phyloP scores from a whole-genome alignment of 352 stramenopile genomes.

The Pythium periplocum region DNA sequence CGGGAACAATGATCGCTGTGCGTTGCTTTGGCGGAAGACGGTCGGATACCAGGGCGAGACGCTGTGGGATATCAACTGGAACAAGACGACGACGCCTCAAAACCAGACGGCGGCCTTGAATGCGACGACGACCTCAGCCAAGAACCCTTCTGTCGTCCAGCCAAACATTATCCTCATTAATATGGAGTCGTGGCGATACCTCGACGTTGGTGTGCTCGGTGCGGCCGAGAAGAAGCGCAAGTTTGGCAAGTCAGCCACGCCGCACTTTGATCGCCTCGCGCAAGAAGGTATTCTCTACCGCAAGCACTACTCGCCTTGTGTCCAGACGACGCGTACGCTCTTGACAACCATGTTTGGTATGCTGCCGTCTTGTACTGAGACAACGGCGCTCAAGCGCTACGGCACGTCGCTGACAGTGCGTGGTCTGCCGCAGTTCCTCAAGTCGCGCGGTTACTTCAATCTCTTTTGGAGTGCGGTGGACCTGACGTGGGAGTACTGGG shows the following conservation, averaged over 20 bases:
- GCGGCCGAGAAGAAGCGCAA: conserved; percentile 33
- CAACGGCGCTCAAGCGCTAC: conserved; percentile 52
- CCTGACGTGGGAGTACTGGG: conserved; percentile 61
- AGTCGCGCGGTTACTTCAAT: conserved; percentile 62
- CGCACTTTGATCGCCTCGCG: conserved; percentile 51
- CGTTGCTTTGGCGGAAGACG: conserved; percentile 61
- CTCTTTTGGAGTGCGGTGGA: conserved; percentile 68
- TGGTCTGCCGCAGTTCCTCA: conserved; percentile 60
- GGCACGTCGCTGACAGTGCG: conserved; percentile 43
- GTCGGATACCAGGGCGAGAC: conserved; percentile 45
- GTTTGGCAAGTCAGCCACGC: conserved; percentile 44
- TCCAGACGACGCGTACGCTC: conserved; percentile 61
- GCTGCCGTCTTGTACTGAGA: conserved; percentile 64
- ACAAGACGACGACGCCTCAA: conserved; percentile 12
- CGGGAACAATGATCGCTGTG: conserved; percentile 60
- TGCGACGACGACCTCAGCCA: background rate
- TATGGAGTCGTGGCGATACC: conserved; percentile 62
- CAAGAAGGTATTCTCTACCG: conserved; percentile 51
- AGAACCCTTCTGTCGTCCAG: conserved; percentile 2
- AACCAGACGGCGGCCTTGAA: background rate
- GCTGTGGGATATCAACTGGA: conserved; percentile 40
- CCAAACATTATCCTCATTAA: conserved; percentile 75
- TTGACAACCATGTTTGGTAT: conserved; percentile 70
- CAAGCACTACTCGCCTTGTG: conserved; percentile 67
- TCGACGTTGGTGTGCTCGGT: conserved; percentile 66